Conservation (phyloP, 2,329 filamentous ascomycete genomes). For the Fusarium coicis region DNA sequence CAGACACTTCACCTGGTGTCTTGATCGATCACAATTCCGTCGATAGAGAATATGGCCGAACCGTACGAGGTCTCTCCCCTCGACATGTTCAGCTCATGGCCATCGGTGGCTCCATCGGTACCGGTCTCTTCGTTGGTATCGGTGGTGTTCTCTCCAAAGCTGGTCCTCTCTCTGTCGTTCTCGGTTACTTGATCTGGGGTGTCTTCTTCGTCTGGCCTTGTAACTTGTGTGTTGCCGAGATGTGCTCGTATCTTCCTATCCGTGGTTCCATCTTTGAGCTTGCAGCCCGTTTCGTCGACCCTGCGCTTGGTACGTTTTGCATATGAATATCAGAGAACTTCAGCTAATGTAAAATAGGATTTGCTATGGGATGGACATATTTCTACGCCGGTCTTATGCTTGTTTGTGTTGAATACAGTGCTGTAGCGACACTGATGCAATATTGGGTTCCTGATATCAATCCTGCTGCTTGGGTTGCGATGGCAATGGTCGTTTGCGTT, state of each 20-base stretch:
- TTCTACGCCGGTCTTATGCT: conserved; percentile 60
- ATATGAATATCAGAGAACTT: fast-evolving
- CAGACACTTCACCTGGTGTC: conserved; percentile 43
- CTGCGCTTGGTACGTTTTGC: conserved; percentile 55
- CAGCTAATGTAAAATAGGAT: conserved; percentile 46
- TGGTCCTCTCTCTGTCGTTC: conserved; percentile 56
- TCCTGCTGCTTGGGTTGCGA: conserved; percentile 60
- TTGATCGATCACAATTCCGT: conserved; percentile 41
- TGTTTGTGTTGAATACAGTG: conserved; percentile 57
- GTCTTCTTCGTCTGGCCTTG: conserved; percentile 57
- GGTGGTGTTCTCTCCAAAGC: conserved; percentile 55
- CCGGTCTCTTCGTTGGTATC: conserved; percentile 58
- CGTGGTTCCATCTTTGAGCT: conserved; percentile 66
- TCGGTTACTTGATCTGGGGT: conserved; percentile 59
- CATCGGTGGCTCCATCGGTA: conserved; percentile 59
- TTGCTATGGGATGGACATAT: conserved; percentile 65
- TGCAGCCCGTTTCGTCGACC: conserved; percentile 65
- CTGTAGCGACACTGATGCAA: conserved; percentile 57
- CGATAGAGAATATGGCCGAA: conserved; percentile 47
- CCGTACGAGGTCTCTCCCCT: conserved; percentile 49
- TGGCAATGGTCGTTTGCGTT: conserved; percentile 58
- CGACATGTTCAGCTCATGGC: conserved; percentile 62
- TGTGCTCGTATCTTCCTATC: conserved; percentile 66
- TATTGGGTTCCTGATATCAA: conserved; percentile 57
- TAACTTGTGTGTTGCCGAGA: conserved; percentile 64